phyloP scores from a whole-genome alignment of 2,329 filamentous ascomycete genomes.

The Samsoniella hepiali region DNA sequence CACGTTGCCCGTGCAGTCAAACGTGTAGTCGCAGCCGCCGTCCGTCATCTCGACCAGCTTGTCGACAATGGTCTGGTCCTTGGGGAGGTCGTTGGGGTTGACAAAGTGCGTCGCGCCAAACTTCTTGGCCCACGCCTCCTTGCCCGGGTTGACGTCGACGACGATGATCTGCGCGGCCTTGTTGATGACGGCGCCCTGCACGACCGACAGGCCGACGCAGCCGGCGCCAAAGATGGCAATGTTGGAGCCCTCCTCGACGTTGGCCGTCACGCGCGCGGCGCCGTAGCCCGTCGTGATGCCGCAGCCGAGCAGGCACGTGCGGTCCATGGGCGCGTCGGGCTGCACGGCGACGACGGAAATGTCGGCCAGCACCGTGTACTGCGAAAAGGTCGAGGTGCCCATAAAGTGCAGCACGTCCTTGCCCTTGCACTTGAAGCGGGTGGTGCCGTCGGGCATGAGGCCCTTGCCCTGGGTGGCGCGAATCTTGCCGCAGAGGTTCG shows the following conservation, averaged over 20 bases:
- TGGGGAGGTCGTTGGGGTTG: slow-evolving; percentile 74
- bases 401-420: slow-evolving; percentile 97
- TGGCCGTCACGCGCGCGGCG: slow-evolving; percentile 88
- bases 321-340: slow-evolving; percentile 87
- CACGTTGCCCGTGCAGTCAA: slow-evolving; percentile 98
- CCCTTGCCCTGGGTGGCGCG: slow-evolving; percentile 93
- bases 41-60: slow-evolving; percentile 97
- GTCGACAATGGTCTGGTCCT: slow-evolving; percentile 79
- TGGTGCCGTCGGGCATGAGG: slow-evolving; percentile 95
- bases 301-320: slow-evolving; percentile 92
- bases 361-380: slow-evolving; percentile 97
- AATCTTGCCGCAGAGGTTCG: slow-evolving; percentile 98
- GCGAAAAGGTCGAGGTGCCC: slow-evolving; percentile 97
- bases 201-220: slow-evolving; percentile 91
- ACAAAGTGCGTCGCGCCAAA: slow-evolving; percentile 97
- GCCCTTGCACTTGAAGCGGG: slow-evolving; percentile 91
- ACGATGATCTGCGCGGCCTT: slow-evolving; percentile 75
- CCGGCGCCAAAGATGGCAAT: slow-evolving; percentile 93
- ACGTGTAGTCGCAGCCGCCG: slow-evolving; percentile 97
- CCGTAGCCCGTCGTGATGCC: slow-evolving; percentile 99
- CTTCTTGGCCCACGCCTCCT: slow-evolving; percentile 89
- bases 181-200: slow-evolving; percentile 87
- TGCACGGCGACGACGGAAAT: slow-evolving; percentile 96
- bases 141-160: slow-evolving; percentile 74
- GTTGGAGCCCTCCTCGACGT: slow-evolving; percentile 84